A percentile compares a stretch with the other conserved stretches of the same genome.
Conservation (phyloP, 1,284 basidiomycete genomes). For the Caloboletus inedulis region DNA sequence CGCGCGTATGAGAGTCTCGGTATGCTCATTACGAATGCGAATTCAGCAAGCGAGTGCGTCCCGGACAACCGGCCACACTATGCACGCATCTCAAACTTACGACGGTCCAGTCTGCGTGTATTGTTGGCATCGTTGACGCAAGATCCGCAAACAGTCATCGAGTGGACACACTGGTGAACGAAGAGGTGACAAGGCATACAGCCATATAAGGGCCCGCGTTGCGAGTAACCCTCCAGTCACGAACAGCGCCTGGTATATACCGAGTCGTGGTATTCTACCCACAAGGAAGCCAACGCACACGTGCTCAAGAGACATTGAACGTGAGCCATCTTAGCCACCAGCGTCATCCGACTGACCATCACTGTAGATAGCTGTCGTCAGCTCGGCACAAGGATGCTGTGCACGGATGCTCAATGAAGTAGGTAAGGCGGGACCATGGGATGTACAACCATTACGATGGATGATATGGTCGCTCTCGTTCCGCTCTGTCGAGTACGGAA, state of each 20-base stretch:
- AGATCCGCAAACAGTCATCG: neutral
- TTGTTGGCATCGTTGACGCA: neutral
- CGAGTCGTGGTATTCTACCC: neutral
- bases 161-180: neutral
- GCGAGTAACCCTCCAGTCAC: neutral
- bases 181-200: neutral
- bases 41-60: neutral
- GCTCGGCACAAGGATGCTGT: conserved; percentile 10
- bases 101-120: neutral
- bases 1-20: neutral
- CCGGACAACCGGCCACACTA: neutral
- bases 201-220: too few species aligned
- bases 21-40: neutral
- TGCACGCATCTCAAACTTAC: neutral
- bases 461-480: neutral
- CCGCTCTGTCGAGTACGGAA: neutral
- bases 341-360: conserved; percentile 7
- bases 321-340: conserved; percentile 11
- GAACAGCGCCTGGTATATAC: neutral
- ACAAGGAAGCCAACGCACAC: neutral
- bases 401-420: conserved; percentile 1
- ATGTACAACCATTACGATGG: too few species aligned
- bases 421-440: neutral
- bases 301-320: neutral
- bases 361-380: neutral